Evolutionary conservation across 2,329 filamentous ascomycete genomes (phyloP), one percentile per base, ranked within the genome.

Genomic region (Orbilia javanica): DNA sequence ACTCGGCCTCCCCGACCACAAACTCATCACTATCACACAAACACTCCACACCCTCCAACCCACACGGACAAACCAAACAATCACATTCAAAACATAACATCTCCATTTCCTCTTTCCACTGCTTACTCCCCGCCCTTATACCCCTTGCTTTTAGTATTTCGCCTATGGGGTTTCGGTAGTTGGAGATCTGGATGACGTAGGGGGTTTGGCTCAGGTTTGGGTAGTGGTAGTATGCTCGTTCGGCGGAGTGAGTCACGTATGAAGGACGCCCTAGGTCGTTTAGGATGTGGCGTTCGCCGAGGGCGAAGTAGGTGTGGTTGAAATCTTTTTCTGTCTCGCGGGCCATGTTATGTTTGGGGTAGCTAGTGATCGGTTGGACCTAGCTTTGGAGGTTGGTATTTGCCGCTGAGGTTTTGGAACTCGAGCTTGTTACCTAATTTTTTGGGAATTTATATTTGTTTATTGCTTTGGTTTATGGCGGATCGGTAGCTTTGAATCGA

Each of bases 181-280:
- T 66, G 7, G 62, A 20, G 31, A 77, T 77, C n/a, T 31, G 34
- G 3, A 71, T 66, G 1, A 77, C 66, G 46, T 69, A 71, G 4
- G 71, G 71, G 13, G 36, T 22, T 7, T 7, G 34, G 10, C 36
- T 52, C 8, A 44, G 48, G 1, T 4, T 3, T 11, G 15, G n/a
- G 48, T 77, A 71, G 20, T 70, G 36, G 27, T 77, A 71, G 42
- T 69, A 77, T 0, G 72, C 72, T 4, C 60, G 48, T 31, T 77
- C 73, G 10, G 66, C 66, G 11, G 34, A 34, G 52, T 77, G 73
- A 18, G 66, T 77, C 48, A 66, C 66, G 18, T 77, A 71, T 10
- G 52, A 20, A 2, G 72, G 72, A 8, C 2, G 27, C 10, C 72
- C 72, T n/a, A 68, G 60, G 18, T 75, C 71, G 5, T 18, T 8